Evolutionary conservation across 2,329 filamentous ascomycete genomes (phyloP).

Genomic region (Neoscytalidium dimidiatum): DNA sequence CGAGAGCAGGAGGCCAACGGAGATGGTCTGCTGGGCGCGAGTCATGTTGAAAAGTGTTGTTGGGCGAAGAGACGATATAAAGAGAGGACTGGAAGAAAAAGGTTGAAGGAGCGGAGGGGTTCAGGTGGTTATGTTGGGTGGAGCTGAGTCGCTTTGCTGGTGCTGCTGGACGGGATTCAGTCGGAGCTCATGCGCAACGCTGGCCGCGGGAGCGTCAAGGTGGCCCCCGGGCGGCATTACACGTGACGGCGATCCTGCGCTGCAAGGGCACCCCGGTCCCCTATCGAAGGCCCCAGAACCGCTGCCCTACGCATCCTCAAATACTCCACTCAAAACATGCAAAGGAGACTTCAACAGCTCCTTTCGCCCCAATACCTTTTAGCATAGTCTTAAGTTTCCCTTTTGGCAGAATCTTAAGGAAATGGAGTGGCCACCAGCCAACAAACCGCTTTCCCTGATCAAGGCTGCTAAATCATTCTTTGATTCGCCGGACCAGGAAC

Average conservation of each 20-base stretch:
- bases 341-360: not conserved
- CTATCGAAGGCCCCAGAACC: slow-evolving; percentile 17
- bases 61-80: not conserved
- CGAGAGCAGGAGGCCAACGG: slow-evolving; percentile 80
- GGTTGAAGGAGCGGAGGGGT: slow-evolving; percentile 14
- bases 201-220: not conserved
- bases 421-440: slow-evolving; percentile 18
- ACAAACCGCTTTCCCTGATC: not conserved
- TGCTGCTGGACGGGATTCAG: not conserved
- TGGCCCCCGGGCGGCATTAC: not conserved
- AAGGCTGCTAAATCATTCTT: slow-evolving; percentile 6
- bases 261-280: slow-evolving; percentile 5
- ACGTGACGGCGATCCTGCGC: slow-evolving; percentile 1
- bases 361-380: not conserved
- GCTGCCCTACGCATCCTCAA: not conserved
- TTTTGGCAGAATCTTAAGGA: not conserved
- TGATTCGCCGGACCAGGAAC: slow-evolving; percentile 6
- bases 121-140: not conserved
- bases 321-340: not conserved
- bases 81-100: not conserved
- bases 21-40: slow-evolving; percentile 89
- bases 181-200: not conserved
- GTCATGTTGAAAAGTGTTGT: slow-evolving; percentile 64
- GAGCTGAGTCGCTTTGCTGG: not conserved
- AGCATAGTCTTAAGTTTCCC: not conserved